Percentiles rank a stretch among this genome's conserved stretches.
Conservation (phyloP, 1,139 yeast species). For the Candida freyschussii region DNA sequence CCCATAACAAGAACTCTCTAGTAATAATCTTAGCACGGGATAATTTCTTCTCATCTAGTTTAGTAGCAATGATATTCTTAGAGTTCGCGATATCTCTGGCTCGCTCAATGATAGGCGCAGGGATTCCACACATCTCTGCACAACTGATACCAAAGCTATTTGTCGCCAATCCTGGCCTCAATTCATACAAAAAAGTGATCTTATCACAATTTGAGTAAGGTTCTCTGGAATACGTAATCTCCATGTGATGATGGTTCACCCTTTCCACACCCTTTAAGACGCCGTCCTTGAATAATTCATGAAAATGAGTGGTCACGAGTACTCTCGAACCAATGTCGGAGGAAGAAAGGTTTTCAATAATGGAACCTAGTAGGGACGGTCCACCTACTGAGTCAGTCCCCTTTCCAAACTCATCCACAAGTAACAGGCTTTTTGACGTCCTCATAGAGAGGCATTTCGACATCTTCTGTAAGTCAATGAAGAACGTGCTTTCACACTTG, state of each 20-base stretch:
- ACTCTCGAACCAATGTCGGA: conserved; percentile 28
- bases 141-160: conserved; percentile 38
- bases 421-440: conserved; percentile 34
- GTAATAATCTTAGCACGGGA: conserved; percentile 20
- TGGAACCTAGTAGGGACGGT: conserved; percentile 39
- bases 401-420: conserved; percentile 49
- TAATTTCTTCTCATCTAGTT: conserved; percentile 15
- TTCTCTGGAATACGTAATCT: conserved; percentile 22
- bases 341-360: conserved; percentile 28
- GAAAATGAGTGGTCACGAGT: conserved; percentile 41
- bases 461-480: conserved; percentile 41
- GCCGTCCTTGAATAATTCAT: conserved; percentile 32
- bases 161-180: conserved; percentile 30
- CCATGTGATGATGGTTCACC: conserved; percentile 27
- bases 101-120: conserved; percentile 26
- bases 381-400: conserved; percentile 46
- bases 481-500: conserved; percentile 41
- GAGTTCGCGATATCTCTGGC: conserved; percentile 27
- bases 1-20: conserved; percentile 30
- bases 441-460: conserved; percentile 35
- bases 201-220: conserved; percentile 13
- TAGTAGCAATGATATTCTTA: conserved; percentile 7
- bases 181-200: conserved; percentile 32
- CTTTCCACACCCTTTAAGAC: conserved; percentile 19
- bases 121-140: conserved; percentile 35